A percentile compares a stretch with the other conserved stretches of the same genome.
Evolutionary conservation across 805 yeast genomes (phyloP).

Genomic region (Cyberlindnera japonica): DNA sequence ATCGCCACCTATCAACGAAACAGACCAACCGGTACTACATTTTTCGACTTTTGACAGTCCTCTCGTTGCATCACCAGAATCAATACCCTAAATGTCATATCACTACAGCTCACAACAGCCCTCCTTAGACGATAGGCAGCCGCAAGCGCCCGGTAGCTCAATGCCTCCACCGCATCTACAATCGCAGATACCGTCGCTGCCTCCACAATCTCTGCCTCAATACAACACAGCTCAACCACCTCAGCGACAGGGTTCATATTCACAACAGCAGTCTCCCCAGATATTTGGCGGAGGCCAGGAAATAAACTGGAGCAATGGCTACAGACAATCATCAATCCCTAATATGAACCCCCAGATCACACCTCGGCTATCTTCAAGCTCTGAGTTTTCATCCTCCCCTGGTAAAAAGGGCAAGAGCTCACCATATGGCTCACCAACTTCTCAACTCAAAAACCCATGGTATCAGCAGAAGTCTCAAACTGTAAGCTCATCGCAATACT

Average conservation of each 20-base stretch:
- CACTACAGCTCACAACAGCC: conserved; percentile 25
- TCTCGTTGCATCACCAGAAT: background rate
- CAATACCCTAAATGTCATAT: conserved; percentile 26
- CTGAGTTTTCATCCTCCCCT: conserved; percentile 8
- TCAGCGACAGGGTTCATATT: conserved; percentile 7
- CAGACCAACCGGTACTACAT: background rate
- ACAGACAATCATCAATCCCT: conserved; percentile 19
- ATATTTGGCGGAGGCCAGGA: conserved; percentile 15
- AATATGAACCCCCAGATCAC: conserved; percentile 15
- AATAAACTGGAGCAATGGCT: conserved; percentile 24
- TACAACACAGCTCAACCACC: background rate
- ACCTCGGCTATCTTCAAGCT: conserved; percentile 18
- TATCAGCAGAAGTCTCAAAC: conserved; percentile 18
- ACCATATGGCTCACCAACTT: conserved; percentile 29
- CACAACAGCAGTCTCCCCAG: conserved; percentile 6
- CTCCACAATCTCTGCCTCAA: conserved; percentile 4
- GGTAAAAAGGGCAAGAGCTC: conserved; percentile 11
- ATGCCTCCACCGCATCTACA: conserved; percentile 7
- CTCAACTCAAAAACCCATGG: conserved; percentile 30
- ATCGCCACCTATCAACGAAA: background rate
- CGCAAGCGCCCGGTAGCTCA: background rate
- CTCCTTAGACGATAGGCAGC: conserved; percentile 17
- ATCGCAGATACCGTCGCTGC: conserved; percentile 4
- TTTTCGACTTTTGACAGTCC: too few relatives aligned
- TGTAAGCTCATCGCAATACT: conserved; percentile 5